Evolutionary conservation across 2,329 filamentous ascomycete species (phyloP).

Genomic region (Hypoxylon sp.): DNA sequence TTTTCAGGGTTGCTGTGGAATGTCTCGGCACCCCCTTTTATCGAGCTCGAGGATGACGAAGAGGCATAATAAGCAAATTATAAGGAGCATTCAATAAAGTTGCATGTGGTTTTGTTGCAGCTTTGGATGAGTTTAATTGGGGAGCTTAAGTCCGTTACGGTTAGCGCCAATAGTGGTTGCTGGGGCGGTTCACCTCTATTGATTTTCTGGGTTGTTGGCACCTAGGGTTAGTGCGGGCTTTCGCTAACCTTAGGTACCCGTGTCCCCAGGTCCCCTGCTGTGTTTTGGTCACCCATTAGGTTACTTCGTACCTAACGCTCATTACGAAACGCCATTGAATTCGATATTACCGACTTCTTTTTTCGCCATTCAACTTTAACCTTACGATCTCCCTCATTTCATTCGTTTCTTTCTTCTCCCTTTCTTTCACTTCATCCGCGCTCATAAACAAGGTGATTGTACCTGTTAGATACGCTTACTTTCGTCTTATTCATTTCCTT

Average conservation of each 20-base stretch:
- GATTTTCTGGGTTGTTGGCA: conserved; percentile 2
- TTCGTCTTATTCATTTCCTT: conserved; percentile 13
- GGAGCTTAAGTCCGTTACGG: neutral
- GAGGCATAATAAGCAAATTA: conserved; percentile 24
- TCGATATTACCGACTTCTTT: neutral
- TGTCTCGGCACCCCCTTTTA: conserved; percentile 28
- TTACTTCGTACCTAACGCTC: neutral
- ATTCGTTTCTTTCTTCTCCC: conserved; percentile 33
- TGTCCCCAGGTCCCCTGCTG: no score
- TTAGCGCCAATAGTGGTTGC: conserved; percentile 31
- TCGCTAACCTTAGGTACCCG: no score
- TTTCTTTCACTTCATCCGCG: conserved; percentile 23
- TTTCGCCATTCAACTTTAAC: conserved; percentile 19
- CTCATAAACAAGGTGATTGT: conserved; percentile 15
- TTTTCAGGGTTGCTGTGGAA: conserved; percentile 7
- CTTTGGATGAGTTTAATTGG: conserved; percentile 32
- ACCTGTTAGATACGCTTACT: conserved; percentile 10
- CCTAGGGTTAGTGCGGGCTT: conserved; percentile 19
- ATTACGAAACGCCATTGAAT: neutral
- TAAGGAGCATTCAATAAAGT: conserved; percentile 4
- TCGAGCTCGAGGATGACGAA: conserved; percentile 13
- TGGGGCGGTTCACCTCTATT: conserved; percentile 17
- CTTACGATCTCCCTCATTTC: conserved; percentile 20
- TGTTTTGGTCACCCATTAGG: neutral
- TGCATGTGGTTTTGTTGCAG: conserved; percentile 14